These are phyloP conservation scores for Nicotiana obtusifolia DNA, from an alignment of 257 asterid species.

Conservation along the genomic window DNA sequence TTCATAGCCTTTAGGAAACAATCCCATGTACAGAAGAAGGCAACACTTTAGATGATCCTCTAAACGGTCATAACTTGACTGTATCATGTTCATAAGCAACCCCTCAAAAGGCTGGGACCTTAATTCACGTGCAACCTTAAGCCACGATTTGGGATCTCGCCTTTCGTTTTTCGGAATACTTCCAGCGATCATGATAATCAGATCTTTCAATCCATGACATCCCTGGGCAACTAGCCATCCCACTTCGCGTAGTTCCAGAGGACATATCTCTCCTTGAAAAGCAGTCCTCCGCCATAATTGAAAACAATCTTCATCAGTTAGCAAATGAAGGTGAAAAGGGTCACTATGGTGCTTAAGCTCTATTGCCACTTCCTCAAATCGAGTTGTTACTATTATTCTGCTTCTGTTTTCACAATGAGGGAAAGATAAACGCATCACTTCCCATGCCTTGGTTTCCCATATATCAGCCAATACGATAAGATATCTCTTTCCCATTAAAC, in stretches of 20 bases:
- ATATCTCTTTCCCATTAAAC: background rate
- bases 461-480: constrained; percentile 18
- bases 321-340: background rate
- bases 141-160: background rate
- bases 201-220: background rate
- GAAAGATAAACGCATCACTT: background rate
- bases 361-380: background rate
- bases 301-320: background rate
- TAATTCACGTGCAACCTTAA: background rate
- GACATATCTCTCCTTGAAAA: background rate
- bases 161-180: background rate
- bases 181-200: background rate
- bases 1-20: background rate
- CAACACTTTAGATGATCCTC: background rate
- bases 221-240: background rate
- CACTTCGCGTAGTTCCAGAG: background rate
- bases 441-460: constrained; percentile 5
- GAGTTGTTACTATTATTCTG: constrained; percentile 24
- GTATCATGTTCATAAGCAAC: background rate
- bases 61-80: background rate
- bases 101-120: background rate
- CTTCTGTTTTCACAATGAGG: background rate
- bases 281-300: background rate
- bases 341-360: no score
- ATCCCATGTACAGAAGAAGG: background rate